Percentiles rank a stretch among this genome's conserved stretches.
phyloP scores from a whole-genome alignment of 2,329 filamentous ascomycete genomes.

The Fusarium scirpi region DNA sequence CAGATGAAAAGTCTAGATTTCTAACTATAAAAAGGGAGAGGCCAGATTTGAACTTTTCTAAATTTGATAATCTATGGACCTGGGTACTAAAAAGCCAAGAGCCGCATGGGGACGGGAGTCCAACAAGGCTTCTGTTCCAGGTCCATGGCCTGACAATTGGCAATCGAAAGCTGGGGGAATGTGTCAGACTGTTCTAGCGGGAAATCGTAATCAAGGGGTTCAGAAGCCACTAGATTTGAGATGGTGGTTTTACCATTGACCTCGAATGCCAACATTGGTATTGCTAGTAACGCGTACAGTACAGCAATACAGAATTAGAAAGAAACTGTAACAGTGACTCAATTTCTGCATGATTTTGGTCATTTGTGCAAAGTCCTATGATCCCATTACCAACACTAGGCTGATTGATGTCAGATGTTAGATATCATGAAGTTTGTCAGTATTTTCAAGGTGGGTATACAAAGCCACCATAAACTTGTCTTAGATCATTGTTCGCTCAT shows the following conservation, averaged over 20 bases:
- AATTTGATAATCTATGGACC: constrained; percentile 34
- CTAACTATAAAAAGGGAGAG: constrained; percentile 16
- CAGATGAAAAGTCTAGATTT: constrained; percentile 18
- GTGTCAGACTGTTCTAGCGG: constrained; percentile 41
- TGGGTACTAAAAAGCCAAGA: constrained; percentile 37
- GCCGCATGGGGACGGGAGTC: constrained; percentile 34
- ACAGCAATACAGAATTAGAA: neutral
- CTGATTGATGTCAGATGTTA: constrained; percentile 16
- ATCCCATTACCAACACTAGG: neutral
- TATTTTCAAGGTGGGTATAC: constrained; percentile 15
- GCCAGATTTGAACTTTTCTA: constrained; percentile 43
- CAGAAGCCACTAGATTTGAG: constrained; percentile 7
- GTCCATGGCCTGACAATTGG: constrained; percentile 42
- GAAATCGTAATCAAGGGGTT: constrained; percentile 24
- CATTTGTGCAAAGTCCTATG: neutral
- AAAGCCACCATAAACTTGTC: constrained; percentile 7
- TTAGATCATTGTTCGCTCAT: constrained; percentile 8
- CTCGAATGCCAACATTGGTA: neutral
- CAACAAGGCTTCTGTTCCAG: constrained; percentile 31
- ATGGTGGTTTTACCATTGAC: neutral
- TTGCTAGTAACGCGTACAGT: neutral
- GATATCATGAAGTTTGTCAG: constrained; percentile 33
- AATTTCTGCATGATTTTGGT: neutral
- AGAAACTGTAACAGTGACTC: neutral
- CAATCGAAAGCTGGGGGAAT: constrained; percentile 43